These are phyloP conservation scores for Gynostemma pentaphyllum DNA, from an alignment of 306 rosid species.

Conservation along the genomic window DNA sequence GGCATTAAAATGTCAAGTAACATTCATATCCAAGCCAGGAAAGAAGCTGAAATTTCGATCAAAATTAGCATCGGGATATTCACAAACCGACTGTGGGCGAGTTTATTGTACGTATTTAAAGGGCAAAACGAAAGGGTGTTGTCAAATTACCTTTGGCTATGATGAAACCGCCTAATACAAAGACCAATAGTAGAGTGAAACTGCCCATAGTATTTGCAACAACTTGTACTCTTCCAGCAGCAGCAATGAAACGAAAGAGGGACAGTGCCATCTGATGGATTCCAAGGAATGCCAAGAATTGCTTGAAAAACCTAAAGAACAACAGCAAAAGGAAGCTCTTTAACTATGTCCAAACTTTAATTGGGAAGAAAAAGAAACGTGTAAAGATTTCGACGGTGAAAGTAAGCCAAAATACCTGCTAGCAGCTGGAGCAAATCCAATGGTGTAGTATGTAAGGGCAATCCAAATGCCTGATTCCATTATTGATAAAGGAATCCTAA, in stretches of 20 bases:
- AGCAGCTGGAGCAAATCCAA: slow-evolving; percentile 75
- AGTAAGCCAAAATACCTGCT: slow-evolving; percentile 31
- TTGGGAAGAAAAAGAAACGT: background rate
- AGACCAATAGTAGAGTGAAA: slow-evolving; percentile 29
- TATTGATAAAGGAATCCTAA: slow-evolving; percentile 57
- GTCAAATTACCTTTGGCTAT: slow-evolving; percentile 30
- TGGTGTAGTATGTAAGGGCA: slow-evolving; percentile 52
- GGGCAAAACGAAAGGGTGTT: background rate
- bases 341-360: background rate
- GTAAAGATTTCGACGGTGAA: background rate
- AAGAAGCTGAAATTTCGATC: background rate
- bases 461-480: slow-evolving; percentile 68
- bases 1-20: background rate
- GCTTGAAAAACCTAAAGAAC: slow-evolving; percentile 39
- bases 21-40: background rate
- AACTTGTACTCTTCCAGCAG: slow-evolving; percentile 40
- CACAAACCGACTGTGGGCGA: background rate
- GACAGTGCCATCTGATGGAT: slow-evolving; percentile 60
- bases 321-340: background rate
- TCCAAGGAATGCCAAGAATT: slow-evolving; percentile 36
- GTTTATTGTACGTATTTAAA: background rate
- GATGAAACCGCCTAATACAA: slow-evolving; percentile 54
- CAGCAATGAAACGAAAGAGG: slow-evolving; percentile 48
- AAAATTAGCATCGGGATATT: background rate
- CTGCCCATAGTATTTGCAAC: slow-evolving; percentile 36